A percentile compares a stretch with the other conserved stretches of the same genome.
Conservation (phyloP, 768 basidiomycete genomes). For the Gelatoporia subvermispora region DNA sequence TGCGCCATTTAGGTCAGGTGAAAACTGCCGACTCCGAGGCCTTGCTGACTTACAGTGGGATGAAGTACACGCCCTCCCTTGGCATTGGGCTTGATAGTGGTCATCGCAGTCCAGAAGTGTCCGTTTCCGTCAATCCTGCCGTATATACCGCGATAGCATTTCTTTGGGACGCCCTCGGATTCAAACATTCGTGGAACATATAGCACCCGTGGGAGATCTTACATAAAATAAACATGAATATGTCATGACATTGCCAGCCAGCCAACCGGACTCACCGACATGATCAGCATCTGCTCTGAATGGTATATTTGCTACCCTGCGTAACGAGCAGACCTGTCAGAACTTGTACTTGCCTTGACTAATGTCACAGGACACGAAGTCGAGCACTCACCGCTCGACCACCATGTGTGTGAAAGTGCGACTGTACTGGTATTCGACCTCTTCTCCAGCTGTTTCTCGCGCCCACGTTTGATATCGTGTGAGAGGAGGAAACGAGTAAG, state of each 20-base stretch:
- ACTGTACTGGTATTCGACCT: constrained; percentile 57
- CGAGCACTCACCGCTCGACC: constrained; percentile 46
- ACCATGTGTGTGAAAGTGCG: constrained; percentile 31
- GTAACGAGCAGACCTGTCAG: too few species aligned
- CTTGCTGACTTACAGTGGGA: constrained; percentile 34
- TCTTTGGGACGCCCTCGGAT: neutral
- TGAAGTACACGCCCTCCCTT: constrained; percentile 44
- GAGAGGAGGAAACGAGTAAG: constrained; percentile 40
- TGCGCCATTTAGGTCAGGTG: constrained; percentile 19
- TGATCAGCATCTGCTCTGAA: constrained; percentile 47
- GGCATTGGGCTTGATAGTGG: constrained; percentile 43
- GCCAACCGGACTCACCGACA: constrained; percentile 36
- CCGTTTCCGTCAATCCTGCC: constrained; percentile 49
- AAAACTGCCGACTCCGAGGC: neutral
- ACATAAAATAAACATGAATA: neutral
- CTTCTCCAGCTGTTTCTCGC: constrained; percentile 25
- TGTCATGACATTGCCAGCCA: neutral
- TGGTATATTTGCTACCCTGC: constrained; percentile 53
- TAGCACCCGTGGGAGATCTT: constrained; percentile 41
- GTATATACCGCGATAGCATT: constrained; percentile 35
- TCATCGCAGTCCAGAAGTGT: constrained; percentile 63
- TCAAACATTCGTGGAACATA: neutral
- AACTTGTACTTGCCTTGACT: too few species aligned
- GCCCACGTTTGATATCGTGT: constrained; percentile 39
- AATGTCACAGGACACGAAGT: too few species aligned